Conservation (phyloP, 192 early-diverging fungal genomes). For the Umbelopsis ramanniana region DNA sequence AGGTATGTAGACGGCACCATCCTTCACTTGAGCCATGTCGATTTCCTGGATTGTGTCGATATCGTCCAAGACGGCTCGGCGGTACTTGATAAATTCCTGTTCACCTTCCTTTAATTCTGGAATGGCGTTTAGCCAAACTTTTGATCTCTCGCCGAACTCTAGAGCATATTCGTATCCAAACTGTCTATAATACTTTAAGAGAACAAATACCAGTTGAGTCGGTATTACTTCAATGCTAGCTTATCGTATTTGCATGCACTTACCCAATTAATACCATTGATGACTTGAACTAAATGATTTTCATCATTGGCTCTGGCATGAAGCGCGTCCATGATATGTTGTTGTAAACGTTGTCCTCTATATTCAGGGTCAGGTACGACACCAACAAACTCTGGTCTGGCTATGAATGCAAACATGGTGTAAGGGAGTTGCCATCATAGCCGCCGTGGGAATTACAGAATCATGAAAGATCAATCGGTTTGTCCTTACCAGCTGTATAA, state of each 20-base stretch:
- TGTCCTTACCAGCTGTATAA: not conserved
- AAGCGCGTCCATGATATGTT: conserved; percentile 13
- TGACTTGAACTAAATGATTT: not conserved
- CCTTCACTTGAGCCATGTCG: not conserved
- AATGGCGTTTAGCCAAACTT: not conserved
- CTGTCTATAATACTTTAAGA: conserved; percentile 8
- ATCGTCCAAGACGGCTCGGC: not conserved
- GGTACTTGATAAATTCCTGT: not conserved
- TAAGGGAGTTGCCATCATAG: not conserved
- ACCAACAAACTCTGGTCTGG: conserved; percentile 15
- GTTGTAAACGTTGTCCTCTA: not conserved
- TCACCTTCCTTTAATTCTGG: not conserved
- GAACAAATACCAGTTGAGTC: not conserved
- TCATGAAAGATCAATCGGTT: not conserved
- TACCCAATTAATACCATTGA: conserved; percentile 7
- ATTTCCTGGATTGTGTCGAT: not conserved
- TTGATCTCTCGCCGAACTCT: not conserved
- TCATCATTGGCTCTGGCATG: conserved; percentile 2
- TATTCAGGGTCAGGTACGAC: not conserved
- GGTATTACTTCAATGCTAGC: not conserved
- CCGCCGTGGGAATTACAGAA: not conserved
- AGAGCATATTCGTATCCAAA: conserved; percentile 13
- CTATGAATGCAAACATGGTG: not conserved
- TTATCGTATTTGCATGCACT: not conserved
- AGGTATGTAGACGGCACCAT: not conserved